Evolutionary conservation across 192 early-diverging fungal genomes (phyloP).

Genomic region (Fimicolochytrium jonesii): DNA sequence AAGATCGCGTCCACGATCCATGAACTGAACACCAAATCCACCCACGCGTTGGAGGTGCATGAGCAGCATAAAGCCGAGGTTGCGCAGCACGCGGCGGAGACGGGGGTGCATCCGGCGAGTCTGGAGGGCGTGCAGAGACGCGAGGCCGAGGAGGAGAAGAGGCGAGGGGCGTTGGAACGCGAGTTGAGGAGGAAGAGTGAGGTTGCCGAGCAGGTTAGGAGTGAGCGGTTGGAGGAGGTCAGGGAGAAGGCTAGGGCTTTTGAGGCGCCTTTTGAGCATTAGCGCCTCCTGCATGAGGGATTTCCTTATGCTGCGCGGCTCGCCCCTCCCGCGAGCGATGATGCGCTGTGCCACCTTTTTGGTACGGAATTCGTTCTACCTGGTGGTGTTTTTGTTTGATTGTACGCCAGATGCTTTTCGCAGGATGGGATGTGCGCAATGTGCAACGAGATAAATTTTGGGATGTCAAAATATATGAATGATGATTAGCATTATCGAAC

Average conservation of each 20-base stretch:
- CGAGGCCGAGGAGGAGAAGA: constrained; percentile 2
- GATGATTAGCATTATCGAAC: no score
- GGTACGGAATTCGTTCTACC: no score
- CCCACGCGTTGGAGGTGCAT: neutral
- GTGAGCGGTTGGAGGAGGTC: neutral
- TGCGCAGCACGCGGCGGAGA: constrained; percentile 10
- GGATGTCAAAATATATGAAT: no score
- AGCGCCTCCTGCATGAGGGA: no score
- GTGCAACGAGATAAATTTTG: no score
- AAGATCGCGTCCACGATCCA: constrained; percentile 2
- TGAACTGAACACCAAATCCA: neutral
- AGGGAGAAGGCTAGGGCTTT: constrained; percentile 14
- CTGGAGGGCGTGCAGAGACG: constrained; percentile 3
- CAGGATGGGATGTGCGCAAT: no score
- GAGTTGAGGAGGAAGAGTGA: constrained; percentile 9
- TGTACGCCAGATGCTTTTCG: no score
- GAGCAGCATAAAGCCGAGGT: constrained; percentile 9
- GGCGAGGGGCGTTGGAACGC: neutral
- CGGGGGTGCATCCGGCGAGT: neutral
- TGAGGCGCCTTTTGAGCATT: constrained; percentile 18
- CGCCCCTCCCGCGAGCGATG: no score
- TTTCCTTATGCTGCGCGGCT: no score
- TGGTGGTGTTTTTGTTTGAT: no score
- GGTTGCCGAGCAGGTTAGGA: constrained; percentile 1
- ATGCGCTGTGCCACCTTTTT: no score